Evolutionary conservation across 805 yeast genomes (phyloP), one percentile per base, ranked within the genome.

Genomic region (Teunomyces funiuensis): DNA sequence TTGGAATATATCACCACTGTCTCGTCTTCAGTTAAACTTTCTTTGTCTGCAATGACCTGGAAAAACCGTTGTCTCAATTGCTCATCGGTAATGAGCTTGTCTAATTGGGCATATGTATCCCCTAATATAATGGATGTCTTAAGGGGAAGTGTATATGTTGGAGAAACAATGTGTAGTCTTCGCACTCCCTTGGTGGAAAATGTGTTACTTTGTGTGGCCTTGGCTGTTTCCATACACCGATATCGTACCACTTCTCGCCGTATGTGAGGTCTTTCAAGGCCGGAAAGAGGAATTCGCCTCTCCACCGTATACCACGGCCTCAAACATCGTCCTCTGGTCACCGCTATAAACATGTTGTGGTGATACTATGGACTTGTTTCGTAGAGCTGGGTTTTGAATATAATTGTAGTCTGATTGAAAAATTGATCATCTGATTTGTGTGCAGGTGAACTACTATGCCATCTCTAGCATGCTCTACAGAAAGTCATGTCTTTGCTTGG

Each of bases 1-100:
- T 54, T 52, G 26, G 47, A 40, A 23, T 25, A 45, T 20, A 61
- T 49, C 20, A 50, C 33, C 4, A 40, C 39, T 10, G 44, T 30
- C 28, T 53, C 55, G 4, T 42, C 26, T 11, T 36, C 36, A 2
- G 42, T 15, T 15, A 42, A 23, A 5, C 17, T 22, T n/a, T 18
- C 19, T n/a, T 37, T 30, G 19, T 15, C 37, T 13, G 27, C 37
- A 8, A 60, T 45, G 4, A 43, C 36, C 17, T 44, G 46, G 26
- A 58, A 37, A 40, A 51, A 53, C 30, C 44, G 34, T 2, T 33
- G 31, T 38, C 51, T 33, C 16, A 47, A 26, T 9, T 33, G 31
- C 8, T 34, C 38, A 33, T 48, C 41, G 8, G 15, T 23, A 5
- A 46, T 41, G 20, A 46, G 40, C 26, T 34, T 27, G 23, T 45